Evolutionary conservation across 108 stramenopile genomes (phyloP).

Genomic region (Conticribra weissflogii): DNA sequence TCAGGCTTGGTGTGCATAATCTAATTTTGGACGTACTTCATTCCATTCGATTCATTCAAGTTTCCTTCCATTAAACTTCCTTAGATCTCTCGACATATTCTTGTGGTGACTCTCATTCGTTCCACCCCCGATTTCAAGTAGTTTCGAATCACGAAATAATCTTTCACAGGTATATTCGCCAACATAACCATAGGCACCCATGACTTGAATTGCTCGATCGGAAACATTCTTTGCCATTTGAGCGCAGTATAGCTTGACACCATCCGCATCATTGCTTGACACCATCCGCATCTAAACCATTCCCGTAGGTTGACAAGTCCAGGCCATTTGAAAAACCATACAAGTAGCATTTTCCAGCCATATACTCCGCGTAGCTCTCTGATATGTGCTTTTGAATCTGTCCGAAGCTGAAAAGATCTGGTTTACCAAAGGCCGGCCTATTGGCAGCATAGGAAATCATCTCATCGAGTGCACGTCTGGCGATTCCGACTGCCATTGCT

Average conservation of each 20-base stretch:
- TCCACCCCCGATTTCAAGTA: constrained; percentile 99
- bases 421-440: constrained; percentile 91
- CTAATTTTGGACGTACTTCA: too few relatives aligned
- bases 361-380: constrained; percentile 96
- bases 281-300: constrained; percentile 96
- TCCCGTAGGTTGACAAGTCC: constrained; percentile 80
- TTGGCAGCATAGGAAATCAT: constrained; percentile 92
- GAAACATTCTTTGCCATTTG: constrained; percentile 96
- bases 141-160: constrained; percentile 97
- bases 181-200: constrained; percentile 98
- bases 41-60: constrained; percentile 34
- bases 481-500: constrained; percentile 96
- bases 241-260: constrained; percentile 96
- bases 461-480: constrained; percentile 90
- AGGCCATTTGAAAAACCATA: constrained; percentile 87
- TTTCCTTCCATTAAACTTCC: constrained; percentile 44
- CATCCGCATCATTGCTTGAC: constrained; percentile 99
- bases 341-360: constrained; percentile 94
- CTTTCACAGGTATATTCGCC: constrained; percentile 98
- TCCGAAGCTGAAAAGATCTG: constrained; percentile 84
- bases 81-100: constrained; percentile 92
- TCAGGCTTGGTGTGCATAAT: too few relatives aligned
- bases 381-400: constrained; percentile 95
- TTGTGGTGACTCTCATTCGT: constrained; percentile 99
- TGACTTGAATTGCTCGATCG: constrained; percentile 97